Evolutionary conservation across 78 protist genomes (phyloP), one percentile per base, ranked within the genome.

Genomic region (Mastigamoeba balamuthi): DNA sequence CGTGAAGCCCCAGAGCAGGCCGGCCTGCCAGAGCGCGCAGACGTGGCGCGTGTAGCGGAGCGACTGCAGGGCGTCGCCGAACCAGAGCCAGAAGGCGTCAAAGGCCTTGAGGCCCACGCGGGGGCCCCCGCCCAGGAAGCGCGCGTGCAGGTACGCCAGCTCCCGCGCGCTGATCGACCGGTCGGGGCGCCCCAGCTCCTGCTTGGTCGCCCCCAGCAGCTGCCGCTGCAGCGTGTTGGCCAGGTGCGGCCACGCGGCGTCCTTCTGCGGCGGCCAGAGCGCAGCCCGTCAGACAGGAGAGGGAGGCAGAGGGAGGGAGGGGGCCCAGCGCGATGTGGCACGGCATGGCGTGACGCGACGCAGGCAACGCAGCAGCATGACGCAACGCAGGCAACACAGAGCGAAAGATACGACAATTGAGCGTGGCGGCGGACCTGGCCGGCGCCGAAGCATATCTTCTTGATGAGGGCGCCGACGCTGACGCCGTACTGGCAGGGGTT

Each of bases 21-120:
- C 86, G 27, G 75, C 86, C 72, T 82, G 86, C 86, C 86, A 82
- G 39, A 82, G 65, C 17, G 86, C 40, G 35, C 82, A 82, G 68
- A 82, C 74, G 30, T 75, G 82, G 63, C 86, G 63, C 66, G 70
- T 76, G 66, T 82, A 75, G 40, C 86, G 48, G 6, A 82, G 70
- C 35, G 80, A 72, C 66, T 82, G 82, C 81, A 82, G 72, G 33
- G 79, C 66, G 40, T 74, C 74, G 33, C 86, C 86, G 30, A 82
- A 82, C 86, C 86, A 82, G 44, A n/a, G 58, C 86, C 86, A 82
- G 72, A 82, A 82, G 37, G 72, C 72, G 42, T 82, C 86, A 37
- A 82, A 82, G 65, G 70, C 82, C 71, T 74, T 77, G 65, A 72
- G 82, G 44, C 76, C 79, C 27, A 82, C 71, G 28, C 70, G 75